These are phyloP conservation scores for Mycena filopes DNA, from an alignment of 768 basidiomycete genomes.

Conservation along the genomic window DNA sequence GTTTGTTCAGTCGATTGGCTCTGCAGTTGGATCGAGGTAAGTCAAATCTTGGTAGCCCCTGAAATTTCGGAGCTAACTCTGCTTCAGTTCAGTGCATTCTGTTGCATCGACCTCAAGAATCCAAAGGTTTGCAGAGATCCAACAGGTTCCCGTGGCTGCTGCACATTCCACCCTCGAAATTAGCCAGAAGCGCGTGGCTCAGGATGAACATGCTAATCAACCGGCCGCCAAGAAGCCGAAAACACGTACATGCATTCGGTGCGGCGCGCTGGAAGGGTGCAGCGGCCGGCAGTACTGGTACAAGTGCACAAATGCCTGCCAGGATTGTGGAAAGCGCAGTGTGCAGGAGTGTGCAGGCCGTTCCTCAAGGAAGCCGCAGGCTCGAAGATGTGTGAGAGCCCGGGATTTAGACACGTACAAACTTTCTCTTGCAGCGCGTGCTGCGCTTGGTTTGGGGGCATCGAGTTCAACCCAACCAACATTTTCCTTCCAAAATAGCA, in stretches of 20 bases:
- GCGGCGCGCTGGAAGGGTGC: slow-evolving; percentile 1
- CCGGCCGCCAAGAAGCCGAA: not conserved
- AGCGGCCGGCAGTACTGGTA: slow-evolving; percentile 10
- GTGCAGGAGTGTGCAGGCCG: slow-evolving; percentile 2
- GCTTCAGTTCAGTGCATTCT: not conserved
- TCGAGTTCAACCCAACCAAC: slow-evolving; percentile 3
- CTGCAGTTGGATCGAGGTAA: not conserved
- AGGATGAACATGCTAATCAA: not conserved
- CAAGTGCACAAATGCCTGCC: slow-evolving; percentile 6
- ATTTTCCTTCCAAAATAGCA: not conserved
- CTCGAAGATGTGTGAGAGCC: not conserved
- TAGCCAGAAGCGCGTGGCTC: slow-evolving; percentile 1
- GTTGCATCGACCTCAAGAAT: not conserved
- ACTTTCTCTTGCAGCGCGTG: not conserved
- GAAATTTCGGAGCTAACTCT: not conserved
- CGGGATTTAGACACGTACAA: not conserved
- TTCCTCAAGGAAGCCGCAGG: not conserved
- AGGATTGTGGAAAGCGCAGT: not conserved
- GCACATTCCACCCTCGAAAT: slow-evolving; percentile 7
- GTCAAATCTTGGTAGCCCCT: not conserved
- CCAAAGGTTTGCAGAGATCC: slow-evolving; percentile 1
- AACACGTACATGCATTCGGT: not conserved
- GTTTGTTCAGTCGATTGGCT: not conserved
- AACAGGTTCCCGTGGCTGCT: slow-evolving; percentile 4
- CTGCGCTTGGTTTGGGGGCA: slow-evolving; percentile 2